phyloP scores from a whole-genome alignment of 768 basidiomycete species.

The Suillus luteus region DNA sequence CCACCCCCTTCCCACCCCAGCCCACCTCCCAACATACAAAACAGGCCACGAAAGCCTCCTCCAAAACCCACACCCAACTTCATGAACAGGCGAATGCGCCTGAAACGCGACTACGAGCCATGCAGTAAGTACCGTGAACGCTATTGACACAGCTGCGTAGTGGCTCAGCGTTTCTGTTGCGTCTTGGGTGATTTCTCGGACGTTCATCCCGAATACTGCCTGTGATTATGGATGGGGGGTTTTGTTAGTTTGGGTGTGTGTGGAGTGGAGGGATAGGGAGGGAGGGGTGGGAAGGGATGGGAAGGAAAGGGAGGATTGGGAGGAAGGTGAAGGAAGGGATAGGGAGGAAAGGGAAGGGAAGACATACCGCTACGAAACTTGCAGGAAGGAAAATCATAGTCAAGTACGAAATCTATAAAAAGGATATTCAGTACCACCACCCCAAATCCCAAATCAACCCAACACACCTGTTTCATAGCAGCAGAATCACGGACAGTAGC shows the following conservation, averaged over 20 bases:
- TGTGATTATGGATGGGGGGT: constrained; percentile 12
- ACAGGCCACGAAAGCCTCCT: constrained; percentile 27
- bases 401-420: constrained; percentile 49
- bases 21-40: constrained; percentile 8
- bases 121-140: constrained; percentile 47
- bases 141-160: constrained; percentile 41
- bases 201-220: constrained; percentile 12
- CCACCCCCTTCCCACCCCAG: no score
- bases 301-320: no score
- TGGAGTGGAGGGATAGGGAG: no score
- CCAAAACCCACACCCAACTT: constrained; percentile 11
- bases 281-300: neutral
- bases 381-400: constrained; percentile 63
- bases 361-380: constrained; percentile 39
- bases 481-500: constrained; percentile 13
- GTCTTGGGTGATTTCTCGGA: constrained; percentile 23
- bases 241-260: no score
- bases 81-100: constrained; percentile 18
- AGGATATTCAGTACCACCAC: constrained; percentile 7
- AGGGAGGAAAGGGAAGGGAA: neutral
- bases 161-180: constrained; percentile 34
- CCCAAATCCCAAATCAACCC: neutral
- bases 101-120: constrained; percentile 59
- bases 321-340: no score
- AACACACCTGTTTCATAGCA: constrained; percentile 26